phyloP scores from a whole-genome alignment of 257 asterid genomes.

The Lithospermum erythrorhizon region DNA sequence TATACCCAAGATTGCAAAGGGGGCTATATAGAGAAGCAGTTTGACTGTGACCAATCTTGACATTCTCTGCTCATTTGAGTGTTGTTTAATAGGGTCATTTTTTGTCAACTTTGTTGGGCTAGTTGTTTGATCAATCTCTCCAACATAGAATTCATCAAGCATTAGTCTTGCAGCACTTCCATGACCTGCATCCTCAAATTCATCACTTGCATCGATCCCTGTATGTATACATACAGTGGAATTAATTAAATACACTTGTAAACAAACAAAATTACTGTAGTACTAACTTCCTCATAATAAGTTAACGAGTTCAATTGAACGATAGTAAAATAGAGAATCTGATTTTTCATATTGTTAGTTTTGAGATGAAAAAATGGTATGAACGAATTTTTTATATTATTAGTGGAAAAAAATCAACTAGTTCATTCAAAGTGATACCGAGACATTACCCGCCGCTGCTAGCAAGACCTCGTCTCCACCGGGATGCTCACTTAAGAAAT shows the following conservation, averaged over 20 bases:
- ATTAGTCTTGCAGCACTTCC: constrained; percentile 75
- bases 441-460: constrained; percentile 39
- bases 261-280: too few relatives aligned
- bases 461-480: constrained; percentile 62
- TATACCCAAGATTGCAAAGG: constrained; percentile 30
- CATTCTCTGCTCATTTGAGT: constrained; percentile 4
- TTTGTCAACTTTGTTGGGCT: not conserved
- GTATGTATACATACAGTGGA: not conserved
- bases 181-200: constrained; percentile 70
- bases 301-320: too few relatives aligned
- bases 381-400: too few relatives aligned
- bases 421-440: not conserved
- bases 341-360: too few relatives aligned
- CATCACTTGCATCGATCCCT: constrained; percentile 72
- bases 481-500: constrained; percentile 60
- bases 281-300: too few relatives aligned
- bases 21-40: constrained; percentile 21
- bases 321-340: too few relatives aligned
- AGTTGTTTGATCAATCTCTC: constrained; percentile 41
- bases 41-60: constrained; percentile 11
- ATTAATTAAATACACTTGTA: too few relatives aligned
- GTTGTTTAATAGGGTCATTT: not conserved
- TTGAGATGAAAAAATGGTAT: too few relatives aligned
- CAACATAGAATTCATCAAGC: constrained; percentile 63
- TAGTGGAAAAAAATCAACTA: too few relatives aligned